A percentile compares a stretch with the other conserved stretches of the same genome.
Evolutionary conservation across 78 protist species (phyloP).

Genomic region (Dictyostelium citrinum): DNA sequence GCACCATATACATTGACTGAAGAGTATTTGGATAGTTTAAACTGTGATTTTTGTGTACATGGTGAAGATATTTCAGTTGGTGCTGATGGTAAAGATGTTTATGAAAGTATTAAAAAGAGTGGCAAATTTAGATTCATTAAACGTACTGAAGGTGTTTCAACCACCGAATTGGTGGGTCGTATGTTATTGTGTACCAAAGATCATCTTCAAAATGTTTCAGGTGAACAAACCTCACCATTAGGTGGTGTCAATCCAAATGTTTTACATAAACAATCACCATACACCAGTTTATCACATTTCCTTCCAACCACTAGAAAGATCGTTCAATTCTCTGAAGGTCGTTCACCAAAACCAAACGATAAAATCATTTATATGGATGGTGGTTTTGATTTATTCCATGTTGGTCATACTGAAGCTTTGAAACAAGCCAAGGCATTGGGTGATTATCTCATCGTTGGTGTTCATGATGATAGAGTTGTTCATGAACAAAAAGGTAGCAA

Average conservation of each 20-base stretch:
- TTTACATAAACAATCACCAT: slow-evolving; percentile 60
- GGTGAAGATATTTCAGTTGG: slow-evolving; percentile 90
- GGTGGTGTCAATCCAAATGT: slow-evolving; percentile 33
- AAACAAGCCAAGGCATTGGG: slow-evolving; percentile 89
- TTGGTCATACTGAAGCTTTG: slow-evolving; percentile 91
- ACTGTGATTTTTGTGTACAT: slow-evolving; percentile 84
- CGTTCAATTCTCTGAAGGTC: slow-evolving; percentile 84
- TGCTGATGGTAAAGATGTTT: slow-evolving; percentile 90
- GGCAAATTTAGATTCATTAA: slow-evolving; percentile 82
- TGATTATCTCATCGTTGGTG: slow-evolving; percentile 94
- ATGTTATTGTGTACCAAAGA: slow-evolving; percentile 92
- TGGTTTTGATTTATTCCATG: slow-evolving; percentile 96
- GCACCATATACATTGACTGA: slow-evolving; percentile 88
- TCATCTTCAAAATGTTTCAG: slow-evolving; percentile 53
- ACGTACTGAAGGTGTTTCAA: slow-evolving; percentile 87
- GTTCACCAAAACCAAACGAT: slow-evolving; percentile 85
- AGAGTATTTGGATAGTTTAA: slow-evolving; percentile 64
- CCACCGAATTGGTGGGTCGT: slow-evolving; percentile 96
- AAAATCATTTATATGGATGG: slow-evolving; percentile 96
- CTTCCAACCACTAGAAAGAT: slow-evolving; percentile 79
- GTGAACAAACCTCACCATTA: not conserved
- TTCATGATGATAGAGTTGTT: slow-evolving; percentile 87
- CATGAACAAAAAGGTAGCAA: slow-evolving; percentile 85
- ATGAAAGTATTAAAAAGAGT: slow-evolving; percentile 87
- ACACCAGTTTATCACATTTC: slow-evolving; percentile 84